Base-by-base conservation (phyloP, 306 rosid species). In the Pterocarpus macrocarpus region DNA sequence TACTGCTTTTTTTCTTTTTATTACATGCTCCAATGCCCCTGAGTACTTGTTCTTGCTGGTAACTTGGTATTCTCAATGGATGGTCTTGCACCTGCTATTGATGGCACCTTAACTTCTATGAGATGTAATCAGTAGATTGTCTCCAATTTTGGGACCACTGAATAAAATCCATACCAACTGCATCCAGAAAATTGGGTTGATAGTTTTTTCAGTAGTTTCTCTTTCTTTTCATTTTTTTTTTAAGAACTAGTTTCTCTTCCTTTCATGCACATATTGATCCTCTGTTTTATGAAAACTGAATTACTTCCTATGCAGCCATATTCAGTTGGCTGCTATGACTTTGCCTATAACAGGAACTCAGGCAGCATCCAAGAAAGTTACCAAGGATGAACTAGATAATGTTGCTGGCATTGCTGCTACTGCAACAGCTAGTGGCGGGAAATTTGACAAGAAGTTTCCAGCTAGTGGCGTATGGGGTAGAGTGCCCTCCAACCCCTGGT, bases 361-460 rank as follows among this genome's bases (percentile, higher is more conserved):
- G 75, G 93, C 93, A 64, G 89, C 81, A 30, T 90, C 93, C 9
- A 91, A 85, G 90, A 95, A 90, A 82, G 74, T 90, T 57, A 76
- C 91, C 32, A 93, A 95, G 85, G 90, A 90, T 57, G 94, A 90
- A 77, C 91, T 95, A 7, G 91, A 95, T 47, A 86, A 74, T 80
- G 94, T 90, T 12, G 98, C 99, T 13, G 98, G 99, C 77, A 47
- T 92, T 58, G 99, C 97, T 39, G 91, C 98, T 87, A 85, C 92
- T 69, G 84, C 99, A 33, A 93, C 98, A 8, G 99, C 98, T 58
- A 95, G 99, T 66, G 99, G 97, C 61, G 99, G 99, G 43, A 95
- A 95, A 76, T 95, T 93, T 80, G 99, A 95, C 86, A 93, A 90
- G 87, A 95, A 90, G 85, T 85, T 95, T 70, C 75, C 87, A 96